Conservation (phyloP, 192 early-diverging fungal genomes). For the Oehlia diaphana region DNA sequence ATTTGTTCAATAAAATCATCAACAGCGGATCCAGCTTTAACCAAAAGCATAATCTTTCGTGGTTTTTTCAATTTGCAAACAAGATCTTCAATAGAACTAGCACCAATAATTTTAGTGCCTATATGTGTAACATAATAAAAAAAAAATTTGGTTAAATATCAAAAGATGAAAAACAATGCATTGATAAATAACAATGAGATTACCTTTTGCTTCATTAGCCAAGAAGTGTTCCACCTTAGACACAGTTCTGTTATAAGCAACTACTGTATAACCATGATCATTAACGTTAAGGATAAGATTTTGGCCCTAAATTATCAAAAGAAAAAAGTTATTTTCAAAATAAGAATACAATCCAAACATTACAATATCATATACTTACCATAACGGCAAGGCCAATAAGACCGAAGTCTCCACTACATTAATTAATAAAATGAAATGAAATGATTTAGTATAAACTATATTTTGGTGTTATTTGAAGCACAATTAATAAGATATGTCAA, state of each 20-base stretch:
- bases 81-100: conserved; percentile 92
- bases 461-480: too few relatives aligned
- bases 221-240: conserved; percentile 95
- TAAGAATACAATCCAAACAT: too few relatives aligned
- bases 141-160: neutral
- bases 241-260: conserved; percentile 95
- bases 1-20: conserved; percentile 94
- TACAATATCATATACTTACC: conserved; percentile 58
- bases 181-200: conserved; percentile 1
- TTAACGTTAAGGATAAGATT: conserved; percentile 99
- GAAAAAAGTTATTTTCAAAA: neutral
- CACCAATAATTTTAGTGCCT: conserved; percentile 93
- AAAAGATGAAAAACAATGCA: neutral
- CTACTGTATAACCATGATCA: conserved; percentile 93
- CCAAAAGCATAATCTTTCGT: conserved; percentile 97
- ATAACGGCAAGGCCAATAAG: conserved; percentile 99
- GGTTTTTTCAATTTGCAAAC: conserved; percentile 92
- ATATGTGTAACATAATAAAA: neutral
- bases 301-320: conserved; percentile 66
- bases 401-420: conserved; percentile 88
- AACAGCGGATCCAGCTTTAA: conserved; percentile 94
- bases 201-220: conserved; percentile 95
- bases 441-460: too few relatives aligned
- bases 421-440: neutral
- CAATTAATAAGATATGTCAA: too few relatives aligned